phyloP scores from a whole-genome alignment of 257 asterid genomes.

The Salvia splendens region DNA sequence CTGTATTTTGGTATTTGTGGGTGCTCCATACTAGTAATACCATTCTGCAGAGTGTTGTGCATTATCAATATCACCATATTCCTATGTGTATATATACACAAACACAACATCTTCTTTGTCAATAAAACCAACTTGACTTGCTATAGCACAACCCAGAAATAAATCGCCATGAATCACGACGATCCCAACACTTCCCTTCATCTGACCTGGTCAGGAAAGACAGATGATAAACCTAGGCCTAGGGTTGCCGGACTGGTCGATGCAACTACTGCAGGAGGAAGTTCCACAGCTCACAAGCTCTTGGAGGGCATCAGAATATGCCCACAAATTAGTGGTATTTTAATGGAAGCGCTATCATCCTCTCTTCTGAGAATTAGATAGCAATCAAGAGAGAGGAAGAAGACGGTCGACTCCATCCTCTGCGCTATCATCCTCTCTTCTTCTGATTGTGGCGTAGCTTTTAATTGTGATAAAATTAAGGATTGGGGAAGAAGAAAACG shows the following conservation, averaged over 20 bases:
- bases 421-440: too few relatives aligned
- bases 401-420: too few relatives aligned
- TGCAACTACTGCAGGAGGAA: slow-evolving; percentile 80
- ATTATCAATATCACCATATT: neutral
- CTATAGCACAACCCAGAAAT: neutral
- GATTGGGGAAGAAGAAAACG: too few relatives aligned
- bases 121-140: slow-evolving; percentile 4
- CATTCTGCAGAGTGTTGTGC: neutral
- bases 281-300: slow-evolving; percentile 85
- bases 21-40: slow-evolving; percentile 16
- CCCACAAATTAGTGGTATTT: slow-evolving; percentile 88
- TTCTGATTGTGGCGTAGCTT: too few relatives aligned
- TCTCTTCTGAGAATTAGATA: too few relatives aligned
- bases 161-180: slow-evolving; percentile 20
- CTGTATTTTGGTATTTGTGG: slow-evolving; percentile 18
- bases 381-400: too few relatives aligned
- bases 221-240: slow-evolving; percentile 27
- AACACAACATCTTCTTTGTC: slow-evolving; percentile 6
- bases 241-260: neutral
- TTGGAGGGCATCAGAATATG: slow-evolving; percentile 93
- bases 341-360: too few relatives aligned
- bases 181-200: slow-evolving; percentile 39
- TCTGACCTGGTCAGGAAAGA: slow-evolving; percentile 17
- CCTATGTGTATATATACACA: slow-evolving; percentile 22
- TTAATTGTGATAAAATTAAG: too few relatives aligned